Evolutionary conservation across 2,329 filamentous ascomycete species (phyloP).

Genomic region (Ophiostoma himal-ulmi): DNA sequence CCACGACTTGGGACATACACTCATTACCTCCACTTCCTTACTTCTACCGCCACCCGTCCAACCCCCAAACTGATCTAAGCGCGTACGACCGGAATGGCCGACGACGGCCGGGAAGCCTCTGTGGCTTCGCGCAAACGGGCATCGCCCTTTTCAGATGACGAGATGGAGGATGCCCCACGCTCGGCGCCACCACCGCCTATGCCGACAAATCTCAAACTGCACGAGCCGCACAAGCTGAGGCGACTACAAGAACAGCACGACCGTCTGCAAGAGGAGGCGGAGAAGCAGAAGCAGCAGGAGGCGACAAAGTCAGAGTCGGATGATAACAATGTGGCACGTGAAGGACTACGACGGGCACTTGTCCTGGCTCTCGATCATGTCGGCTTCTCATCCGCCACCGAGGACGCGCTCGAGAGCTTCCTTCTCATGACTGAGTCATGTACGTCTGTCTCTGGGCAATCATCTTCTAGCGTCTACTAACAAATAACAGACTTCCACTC

Average conservation of each 20-base stretch:
- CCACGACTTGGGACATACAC: not conserved
- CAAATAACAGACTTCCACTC: constrained; percentile 42
- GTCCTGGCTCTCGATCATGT: constrained; percentile 51
- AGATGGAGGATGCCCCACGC: constrained; percentile 11
- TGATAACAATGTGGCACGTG: constrained; percentile 36
- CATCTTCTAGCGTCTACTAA: constrained; percentile 26
- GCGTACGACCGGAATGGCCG: constrained; percentile 16
- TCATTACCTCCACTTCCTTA: not conserved
- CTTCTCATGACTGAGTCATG: constrained; percentile 52
- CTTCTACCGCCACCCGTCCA: not conserved
- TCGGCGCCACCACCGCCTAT: constrained; percentile 14
- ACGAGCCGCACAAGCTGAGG: constrained; percentile 22
- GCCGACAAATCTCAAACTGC: constrained; percentile 16
- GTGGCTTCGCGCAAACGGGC: constrained; percentile 19
- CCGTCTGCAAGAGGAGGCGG: constrained; percentile 9
- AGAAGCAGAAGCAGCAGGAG: not conserved
- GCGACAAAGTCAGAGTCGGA: constrained; percentile 17
- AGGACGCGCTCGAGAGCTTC: constrained; percentile 55
- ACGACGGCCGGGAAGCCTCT: constrained; percentile 17
- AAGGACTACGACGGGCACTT: constrained; percentile 50
- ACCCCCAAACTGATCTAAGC: not conserved
- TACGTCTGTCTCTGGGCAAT: constrained; percentile 34
- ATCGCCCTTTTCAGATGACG: constrained; percentile 12
- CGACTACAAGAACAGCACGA: constrained; percentile 21
- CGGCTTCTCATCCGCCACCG: constrained; percentile 51